Evolutionary conservation across 306 rosid genomes (phyloP), one percentile per base, ranked within the genome.

Genomic region (Pterocarpus santalinus): DNA sequence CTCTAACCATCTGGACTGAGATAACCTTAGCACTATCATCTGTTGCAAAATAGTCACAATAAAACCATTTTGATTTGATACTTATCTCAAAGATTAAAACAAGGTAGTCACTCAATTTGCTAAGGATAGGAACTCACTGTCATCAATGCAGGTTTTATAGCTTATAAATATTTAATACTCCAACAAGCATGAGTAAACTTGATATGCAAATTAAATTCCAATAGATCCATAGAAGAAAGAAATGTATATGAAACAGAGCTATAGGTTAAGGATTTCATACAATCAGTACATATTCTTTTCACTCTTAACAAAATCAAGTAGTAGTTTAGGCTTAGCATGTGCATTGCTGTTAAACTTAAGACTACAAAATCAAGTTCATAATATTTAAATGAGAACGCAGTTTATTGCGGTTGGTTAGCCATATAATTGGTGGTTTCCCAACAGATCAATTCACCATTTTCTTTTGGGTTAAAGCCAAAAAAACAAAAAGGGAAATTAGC

Each of bases 151-250:
- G 36, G 11, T 47, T 43, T 78, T 35, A 43, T 57, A 22, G 61
- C 49, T 57, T 22, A 5, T 22, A 41, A 71, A 72, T 57, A 78
- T 69, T 32, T 43, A 62, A 33, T 34, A 32, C 14, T 58, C 39
- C 57, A 34, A 46, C 1, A 4, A 64, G 55, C 51, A 71, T 17
- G 65, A 60, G 39, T 49, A 61, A 80, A 30, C 17, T 11, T 61
- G 43, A 11, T 60, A 49, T 13, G n/a, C 65, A 72, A 60, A 60
- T 60, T 63, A 47, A 10, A 79, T 80, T 51, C 28, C 83, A 35
- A 39, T 39, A 72, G 7, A 52, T 39, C 16, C 32, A 65, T 28
- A 64, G 8, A 51, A 28, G 65, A 35, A 72, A 34, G 33, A 72
- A 62, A 61, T 73, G 32, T 1, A 13, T 17, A 72, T 49, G 5